Percentiles rank a stretch among this genome's conserved stretches.
Conservation (phyloP, 2,329 filamentous ascomycete genomes). For the Verticillium nonalfalfae region DNA sequence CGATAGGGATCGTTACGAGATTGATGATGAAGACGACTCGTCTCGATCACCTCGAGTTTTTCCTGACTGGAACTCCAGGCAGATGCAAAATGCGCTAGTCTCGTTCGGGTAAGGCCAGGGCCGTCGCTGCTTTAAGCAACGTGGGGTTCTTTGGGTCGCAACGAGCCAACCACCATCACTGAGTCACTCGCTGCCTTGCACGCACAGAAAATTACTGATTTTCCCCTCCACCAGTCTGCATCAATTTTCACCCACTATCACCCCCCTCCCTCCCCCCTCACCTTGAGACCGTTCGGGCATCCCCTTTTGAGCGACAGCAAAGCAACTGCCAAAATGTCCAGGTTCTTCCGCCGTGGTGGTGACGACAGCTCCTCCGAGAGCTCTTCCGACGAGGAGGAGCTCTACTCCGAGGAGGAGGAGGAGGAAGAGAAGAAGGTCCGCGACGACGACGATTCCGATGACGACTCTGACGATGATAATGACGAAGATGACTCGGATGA, state of each 20-base stretch:
- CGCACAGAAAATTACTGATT: not conserved
- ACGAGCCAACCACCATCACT: not conserved
- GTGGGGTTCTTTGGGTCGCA: not conserved
- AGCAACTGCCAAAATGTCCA: conserved; percentile 62
- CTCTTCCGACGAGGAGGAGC: conserved; percentile 93
- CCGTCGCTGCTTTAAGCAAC: not conserved
- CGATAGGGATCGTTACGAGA: not conserved
- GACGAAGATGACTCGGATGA: conserved; percentile 44
- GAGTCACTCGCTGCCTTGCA: not conserved
- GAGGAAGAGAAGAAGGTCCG: conserved; percentile 50
- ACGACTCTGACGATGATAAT: conserved; percentile 44
- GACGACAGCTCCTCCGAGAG: conserved; percentile 91
- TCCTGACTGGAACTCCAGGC: not conserved
- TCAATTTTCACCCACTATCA: conserved; percentile 6
- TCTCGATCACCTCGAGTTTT: not conserved
- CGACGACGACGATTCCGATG: conserved; percentile 42
- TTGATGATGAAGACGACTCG: not conserved
- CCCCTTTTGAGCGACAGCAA: conserved; percentile 3
- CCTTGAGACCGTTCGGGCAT: not conserved
- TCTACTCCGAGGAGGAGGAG: conserved; percentile 77
- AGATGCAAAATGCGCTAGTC: not conserved
- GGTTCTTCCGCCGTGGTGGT: conserved; percentile 83
- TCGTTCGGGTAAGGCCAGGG: not conserved
- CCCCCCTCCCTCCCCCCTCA: conserved; percentile 8
- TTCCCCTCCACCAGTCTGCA: not conserved